These are phyloP conservation scores for Allium sativum DNA, from an alignment of 106 monocot genomes.

Conservation along the genomic window DNA sequence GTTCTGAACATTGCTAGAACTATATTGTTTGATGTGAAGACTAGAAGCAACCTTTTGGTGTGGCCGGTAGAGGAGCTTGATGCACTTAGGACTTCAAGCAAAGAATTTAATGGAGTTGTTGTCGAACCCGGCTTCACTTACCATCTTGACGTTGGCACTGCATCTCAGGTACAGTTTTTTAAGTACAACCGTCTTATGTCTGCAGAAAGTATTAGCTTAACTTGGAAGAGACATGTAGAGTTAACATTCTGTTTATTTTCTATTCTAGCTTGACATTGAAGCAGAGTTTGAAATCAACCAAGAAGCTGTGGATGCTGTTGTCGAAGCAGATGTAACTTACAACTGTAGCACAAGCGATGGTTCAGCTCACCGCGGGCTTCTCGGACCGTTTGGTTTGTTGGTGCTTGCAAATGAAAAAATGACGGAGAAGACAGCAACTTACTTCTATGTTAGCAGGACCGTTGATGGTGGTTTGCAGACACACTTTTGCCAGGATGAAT, in stretches of 20 bases:
- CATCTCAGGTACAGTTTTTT: constrained; percentile 29
- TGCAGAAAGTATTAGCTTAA: neutral
- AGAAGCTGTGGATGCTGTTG: constrained; percentile 5
- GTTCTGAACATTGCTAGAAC: constrained; percentile 50
- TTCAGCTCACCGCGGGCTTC: constrained; percentile 24
- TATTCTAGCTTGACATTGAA: constrained; percentile 40
- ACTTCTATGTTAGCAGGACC: constrained; percentile 37
- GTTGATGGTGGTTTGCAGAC: constrained; percentile 26
- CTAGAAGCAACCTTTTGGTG: constrained; percentile 35
- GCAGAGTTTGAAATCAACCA: constrained; percentile 39
- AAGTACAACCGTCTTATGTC: no score
- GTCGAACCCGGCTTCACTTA: constrained; percentile 27
- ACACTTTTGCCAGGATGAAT: constrained; percentile 67
- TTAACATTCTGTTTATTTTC: no score
- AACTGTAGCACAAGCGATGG: constrained; percentile 51
- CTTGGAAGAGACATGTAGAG: no score
- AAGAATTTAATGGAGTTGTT: constrained; percentile 18
- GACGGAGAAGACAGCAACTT: constrained; percentile 48
- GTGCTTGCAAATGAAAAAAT: constrained; percentile 37
- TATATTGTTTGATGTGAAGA: constrained; percentile 39
- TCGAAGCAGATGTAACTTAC: constrained; percentile 40
- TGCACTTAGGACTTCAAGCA: constrained; percentile 15
- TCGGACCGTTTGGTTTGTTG: constrained; percentile 59
- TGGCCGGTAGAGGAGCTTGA: constrained; percentile 74
- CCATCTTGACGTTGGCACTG: constrained; percentile 20